Evolutionary conservation across 192 early-diverging fungal genomes (phyloP).

Genomic region (Jimgerdemannia lactiflua): DNA sequence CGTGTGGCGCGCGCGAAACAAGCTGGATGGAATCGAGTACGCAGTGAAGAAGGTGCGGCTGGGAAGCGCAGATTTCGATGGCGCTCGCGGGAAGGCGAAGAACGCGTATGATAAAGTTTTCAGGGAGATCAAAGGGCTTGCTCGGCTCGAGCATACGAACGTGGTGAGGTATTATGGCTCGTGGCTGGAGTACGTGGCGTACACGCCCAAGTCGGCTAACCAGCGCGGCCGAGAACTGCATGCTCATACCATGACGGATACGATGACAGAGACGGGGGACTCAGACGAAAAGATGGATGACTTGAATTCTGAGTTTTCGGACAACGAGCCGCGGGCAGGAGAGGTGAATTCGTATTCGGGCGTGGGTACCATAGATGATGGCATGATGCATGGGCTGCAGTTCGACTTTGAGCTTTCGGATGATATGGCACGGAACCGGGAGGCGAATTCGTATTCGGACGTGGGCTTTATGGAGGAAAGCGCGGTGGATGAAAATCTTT

Average conservation of each 20-base stretch:
- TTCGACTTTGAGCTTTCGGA: too few relatives aligned
- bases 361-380: too few relatives aligned
- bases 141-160: constrained; percentile 82
- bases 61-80: constrained; percentile 33
- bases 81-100: neutral
- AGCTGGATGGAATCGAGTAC: constrained; percentile 87
- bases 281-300: neutral
- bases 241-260: neutral
- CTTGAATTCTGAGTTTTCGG: neutral
- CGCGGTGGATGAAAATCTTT: too few relatives aligned
- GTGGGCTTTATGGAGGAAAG: too few relatives aligned
- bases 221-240: neutral
- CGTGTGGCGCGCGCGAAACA: constrained; percentile 81
- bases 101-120: constrained; percentile 66
- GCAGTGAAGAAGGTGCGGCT: constrained; percentile 88
- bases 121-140: constrained; percentile 88
- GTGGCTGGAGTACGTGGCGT: constrained; percentile 75
- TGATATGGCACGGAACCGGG: too few relatives aligned
- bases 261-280: neutral
- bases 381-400: too few relatives aligned
- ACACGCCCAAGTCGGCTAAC: constrained; percentile 1
- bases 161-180: constrained; percentile 92
- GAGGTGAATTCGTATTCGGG: too few relatives aligned
- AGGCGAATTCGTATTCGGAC: too few relatives aligned
- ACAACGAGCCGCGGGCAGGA: neutral